phyloP scores from a whole-genome alignment of 495 filamentous ascomycete species.

The Penicillium bialowiezense region DNA sequence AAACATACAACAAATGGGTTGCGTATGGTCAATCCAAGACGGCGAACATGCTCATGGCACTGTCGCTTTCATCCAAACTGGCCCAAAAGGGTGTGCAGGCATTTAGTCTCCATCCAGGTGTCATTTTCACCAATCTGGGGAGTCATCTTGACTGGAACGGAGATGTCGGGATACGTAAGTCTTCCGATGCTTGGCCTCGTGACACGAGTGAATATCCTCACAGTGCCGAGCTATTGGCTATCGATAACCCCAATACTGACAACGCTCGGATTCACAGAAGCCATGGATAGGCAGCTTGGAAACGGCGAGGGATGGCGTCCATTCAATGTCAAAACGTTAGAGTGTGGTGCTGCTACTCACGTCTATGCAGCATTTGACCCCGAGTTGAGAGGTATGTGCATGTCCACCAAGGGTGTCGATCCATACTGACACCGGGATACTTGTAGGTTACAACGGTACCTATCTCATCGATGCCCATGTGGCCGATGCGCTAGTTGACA shows the following conservation, averaged over 20 bases:
- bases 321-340: constrained; percentile 39
- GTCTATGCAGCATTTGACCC: constrained; percentile 59
- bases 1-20: constrained; percentile 48
- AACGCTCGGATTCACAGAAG: background rate
- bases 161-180: constrained; percentile 19
- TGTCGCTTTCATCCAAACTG: constrained; percentile 42
- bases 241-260: background rate
- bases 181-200: background rate
- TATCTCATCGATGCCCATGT: constrained; percentile 39
- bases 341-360: constrained; percentile 55
- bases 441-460: constrained; percentile 30
- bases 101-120: constrained; percentile 48
- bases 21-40: constrained; percentile 59
- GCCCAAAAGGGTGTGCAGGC: constrained; percentile 25
- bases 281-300: constrained; percentile 12
- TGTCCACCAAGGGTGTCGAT: background rate
- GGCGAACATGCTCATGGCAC: constrained; percentile 54
- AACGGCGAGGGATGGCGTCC: constrained; percentile 30
- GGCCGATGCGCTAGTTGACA: constrained; percentile 30
- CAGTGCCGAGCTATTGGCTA: too few species aligned
- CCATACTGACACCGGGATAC: too few species aligned
- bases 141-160: constrained; percentile 25
- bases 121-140: constrained; percentile 24
- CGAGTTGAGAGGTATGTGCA: constrained; percentile 37
- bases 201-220: too few species aligned